Conservation (phyloP, 176 grass and related monocot species). For the Coix lacrymajobi region DNA sequence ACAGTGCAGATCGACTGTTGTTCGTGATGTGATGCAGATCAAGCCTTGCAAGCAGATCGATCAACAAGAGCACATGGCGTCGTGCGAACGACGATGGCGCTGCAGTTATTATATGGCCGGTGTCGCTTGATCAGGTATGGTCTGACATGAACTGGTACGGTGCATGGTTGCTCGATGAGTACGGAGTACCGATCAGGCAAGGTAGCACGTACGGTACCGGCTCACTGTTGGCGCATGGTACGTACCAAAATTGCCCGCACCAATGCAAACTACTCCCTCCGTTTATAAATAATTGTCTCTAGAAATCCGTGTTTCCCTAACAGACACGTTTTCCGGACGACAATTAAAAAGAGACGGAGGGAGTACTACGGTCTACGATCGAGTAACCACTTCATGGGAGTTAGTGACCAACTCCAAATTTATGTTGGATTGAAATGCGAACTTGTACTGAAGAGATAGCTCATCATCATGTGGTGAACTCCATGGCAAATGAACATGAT, state of each 20-base stretch:
- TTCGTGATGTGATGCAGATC: not conserved
- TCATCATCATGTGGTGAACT: not conserved
- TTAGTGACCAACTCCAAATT: not conserved
- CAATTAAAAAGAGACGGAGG: too few species aligned
- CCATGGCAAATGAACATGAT: not conserved
- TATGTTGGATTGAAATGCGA: not conserved
- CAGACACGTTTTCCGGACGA: too few species aligned
- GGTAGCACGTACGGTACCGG: not conserved
- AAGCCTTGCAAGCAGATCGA: not conserved
- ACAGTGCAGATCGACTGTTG: not conserved
- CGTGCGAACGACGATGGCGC: not conserved
- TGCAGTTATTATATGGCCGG: not conserved
- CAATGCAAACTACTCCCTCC: not conserved
- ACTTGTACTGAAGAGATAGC: not conserved
- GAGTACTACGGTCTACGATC: not conserved
- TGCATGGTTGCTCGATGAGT: not conserved
- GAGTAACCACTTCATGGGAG: not conserved
- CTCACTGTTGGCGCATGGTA: not conserved
- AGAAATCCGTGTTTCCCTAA: too few species aligned
- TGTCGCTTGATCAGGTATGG: not conserved
- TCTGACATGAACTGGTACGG: not conserved
- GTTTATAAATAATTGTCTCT: too few species aligned
- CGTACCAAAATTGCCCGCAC: constrained; percentile 5
- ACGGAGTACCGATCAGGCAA: not conserved
- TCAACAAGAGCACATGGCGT: not conserved